A percentile compares a stretch with the other conserved stretches of the same genome.
phyloP scores from a whole-genome alignment of 225 moss, liverwort and hornwort species.

The Antitrichia curtipendula region DNA sequence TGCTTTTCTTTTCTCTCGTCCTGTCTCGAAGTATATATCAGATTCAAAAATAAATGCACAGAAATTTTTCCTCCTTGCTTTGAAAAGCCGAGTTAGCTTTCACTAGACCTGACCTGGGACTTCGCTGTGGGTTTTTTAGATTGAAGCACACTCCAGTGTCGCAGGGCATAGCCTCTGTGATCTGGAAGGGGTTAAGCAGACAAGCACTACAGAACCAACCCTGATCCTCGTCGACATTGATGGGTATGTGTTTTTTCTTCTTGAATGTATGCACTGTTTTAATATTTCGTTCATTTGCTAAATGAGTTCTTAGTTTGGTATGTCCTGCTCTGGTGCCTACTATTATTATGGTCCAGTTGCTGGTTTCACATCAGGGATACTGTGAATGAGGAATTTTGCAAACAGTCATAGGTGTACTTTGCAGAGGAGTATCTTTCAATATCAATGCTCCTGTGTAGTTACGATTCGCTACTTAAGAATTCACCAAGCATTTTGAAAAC shows the following conservation, averaged over 20 bases:
- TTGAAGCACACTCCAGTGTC: constrained; percentile 85
- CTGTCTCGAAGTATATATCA: neutral
- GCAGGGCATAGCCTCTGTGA: constrained; percentile 62
- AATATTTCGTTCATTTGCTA: neutral
- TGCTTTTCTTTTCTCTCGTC: neutral
- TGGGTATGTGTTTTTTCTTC: constrained; percentile 21
- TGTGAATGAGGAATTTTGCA: neutral
- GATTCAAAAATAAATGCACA: neutral
- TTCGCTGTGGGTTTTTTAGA: constrained; percentile 17
- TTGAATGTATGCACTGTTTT: neutral
- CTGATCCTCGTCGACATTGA: constrained; percentile 84
- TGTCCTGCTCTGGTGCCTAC: neutral
- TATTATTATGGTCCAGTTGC: neutral
- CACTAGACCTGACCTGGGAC: neutral
- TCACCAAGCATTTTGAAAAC: neutral
- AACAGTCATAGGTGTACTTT: neutral
- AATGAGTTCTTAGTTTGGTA: neutral
- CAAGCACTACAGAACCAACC: constrained; percentile 62
- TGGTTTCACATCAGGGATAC: neutral
- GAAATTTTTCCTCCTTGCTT: neutral
- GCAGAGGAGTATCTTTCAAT: neutral
- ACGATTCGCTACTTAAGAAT: neutral
- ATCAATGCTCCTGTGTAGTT: neutral
- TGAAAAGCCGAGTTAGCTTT: neutral
- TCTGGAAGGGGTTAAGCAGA: constrained; percentile 56